Evolutionary conservation across 2,329 filamentous ascomycete genomes (phyloP), one percentile per base, ranked within the genome.

Genomic region (Botrytis byssoidea): DNA sequence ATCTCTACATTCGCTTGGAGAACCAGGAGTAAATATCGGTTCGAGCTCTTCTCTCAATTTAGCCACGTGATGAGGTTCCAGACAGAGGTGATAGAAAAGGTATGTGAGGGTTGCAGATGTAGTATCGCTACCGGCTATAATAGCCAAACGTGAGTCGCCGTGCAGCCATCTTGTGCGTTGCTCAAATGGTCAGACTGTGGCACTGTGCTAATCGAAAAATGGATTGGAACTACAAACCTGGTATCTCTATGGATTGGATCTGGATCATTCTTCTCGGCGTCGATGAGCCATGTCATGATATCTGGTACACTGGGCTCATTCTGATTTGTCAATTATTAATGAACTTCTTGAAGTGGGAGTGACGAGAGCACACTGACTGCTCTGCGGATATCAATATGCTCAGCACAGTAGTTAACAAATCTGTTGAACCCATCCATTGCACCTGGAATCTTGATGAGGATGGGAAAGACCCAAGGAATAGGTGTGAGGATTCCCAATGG

Each of bases 91-190:
- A 75, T 83, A 85, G 77, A 86, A 83, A 10, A 85, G 77, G 69
- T 80, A 79, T 1, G 82, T 81, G 32, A 86, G 76, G 0, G 83
- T 81, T 0, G 82, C 80, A 12, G 83, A 79, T 0, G 83, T 84
- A 10, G 84, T 86, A 74, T 86, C 84, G 51, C 81, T 83, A 8
- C 83, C 83, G 37, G 82, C 82, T 37, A 83, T 79, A 29, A 84
- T 81, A 51, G 83, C 78, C 37, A 79, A 74, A 4, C 74, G 74
- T 20, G 76, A 67, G 65, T 79, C 77, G 18, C 76, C 76, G 5
- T 60, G 44, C n/a, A 79, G 51, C 76, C 73, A 77, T 61, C 67
- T 69, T 29, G 25, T 6, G 35, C 4, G n/a, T 55, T 73, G 37
- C 59, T 57, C 40, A 25, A 48, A 32, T 64, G 5, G 75, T 73